Evolutionary conservation across 805 yeast genomes (phyloP).

Genomic region (Ogataea corticis): DNA sequence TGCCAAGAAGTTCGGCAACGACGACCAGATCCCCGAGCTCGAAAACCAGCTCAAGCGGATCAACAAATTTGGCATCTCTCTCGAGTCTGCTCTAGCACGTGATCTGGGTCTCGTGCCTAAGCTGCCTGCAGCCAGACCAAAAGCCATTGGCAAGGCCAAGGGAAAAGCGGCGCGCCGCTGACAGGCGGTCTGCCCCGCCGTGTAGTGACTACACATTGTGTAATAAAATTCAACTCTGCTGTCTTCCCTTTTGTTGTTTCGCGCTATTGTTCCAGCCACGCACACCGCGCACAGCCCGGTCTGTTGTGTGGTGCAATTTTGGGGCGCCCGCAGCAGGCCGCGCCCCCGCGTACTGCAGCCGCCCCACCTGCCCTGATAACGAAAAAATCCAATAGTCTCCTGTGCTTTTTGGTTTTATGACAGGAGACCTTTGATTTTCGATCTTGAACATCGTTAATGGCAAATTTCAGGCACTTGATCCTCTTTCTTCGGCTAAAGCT

Average conservation of each 20-base stretch:
- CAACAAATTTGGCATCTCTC: slow-evolving; percentile 80
- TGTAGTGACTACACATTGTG: too few relatives aligned
- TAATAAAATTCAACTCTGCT: slow-evolving; percentile 2
- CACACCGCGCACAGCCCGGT: too few relatives aligned
- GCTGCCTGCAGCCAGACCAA: too few relatives aligned
- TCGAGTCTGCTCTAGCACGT: slow-evolving; percentile 62
- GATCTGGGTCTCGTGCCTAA: slow-evolving; percentile 60
- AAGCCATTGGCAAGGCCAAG: not conserved
- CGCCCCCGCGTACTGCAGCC: not conserved
- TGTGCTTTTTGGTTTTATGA: slow-evolving; percentile 1
- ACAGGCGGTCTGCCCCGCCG: too few relatives aligned
- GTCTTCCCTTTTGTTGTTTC: not conserved
- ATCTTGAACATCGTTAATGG: too few relatives aligned
- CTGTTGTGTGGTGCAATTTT: too few relatives aligned
- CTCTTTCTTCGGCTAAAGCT: not conserved
- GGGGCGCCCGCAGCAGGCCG: too few relatives aligned
- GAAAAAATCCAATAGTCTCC: not conserved
- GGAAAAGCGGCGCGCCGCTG: slow-evolving; percentile 4
- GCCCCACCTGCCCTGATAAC: slow-evolving; percentile 7
- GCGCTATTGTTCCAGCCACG: not conserved
- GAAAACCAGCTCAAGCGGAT: slow-evolving; percentile 68
- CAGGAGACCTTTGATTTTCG: slow-evolving; percentile 1
- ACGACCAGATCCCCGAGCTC: slow-evolving; percentile 48
- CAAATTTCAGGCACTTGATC: too few relatives aligned
- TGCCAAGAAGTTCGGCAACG: slow-evolving; percentile 77